Base-by-base conservation (phyloP, 805 yeast species). In the Nakazawaea pomicola region DNA sequence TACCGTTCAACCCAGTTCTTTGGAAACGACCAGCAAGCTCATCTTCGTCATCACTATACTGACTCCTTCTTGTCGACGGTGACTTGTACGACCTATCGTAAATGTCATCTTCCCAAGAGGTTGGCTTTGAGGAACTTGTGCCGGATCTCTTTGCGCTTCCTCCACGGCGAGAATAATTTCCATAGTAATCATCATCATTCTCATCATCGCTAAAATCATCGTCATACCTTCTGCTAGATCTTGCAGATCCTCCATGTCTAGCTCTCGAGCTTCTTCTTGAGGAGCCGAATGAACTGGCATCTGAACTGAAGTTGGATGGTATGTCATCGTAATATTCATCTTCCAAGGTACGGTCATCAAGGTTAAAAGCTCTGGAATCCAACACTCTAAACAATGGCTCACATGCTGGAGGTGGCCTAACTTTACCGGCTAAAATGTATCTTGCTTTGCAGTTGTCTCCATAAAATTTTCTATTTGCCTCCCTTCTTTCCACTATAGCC, bases 401-500 rank as follows among this genome's bases (percentile, higher is more conserved):
- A 51, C 89, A 84, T 9, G 84, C 89, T 21, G 96, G 88, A 2
- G 98, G 98, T 3, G 96, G 77, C 36, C 88, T 91, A n/a, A 91
- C 86, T 49, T 83, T 75, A 29, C 99, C 99, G 6, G 82, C 66
- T 40, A 91, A 70, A 54, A 91, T 85, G 57, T 72, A 72, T 60
- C 86, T 78, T n/a, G 97, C 95, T 45, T 93, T 89, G 60, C 95
- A 84, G 49, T 74, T 78, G 51, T 72, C 74, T 29, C 99, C 98
- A 58, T 91, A 91, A 57, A 91, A 91, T 64, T 91, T 91, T 56
- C 96, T 74, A 63, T 91, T 91, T 20, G 98, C 96, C 54, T 93
- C 98, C 64, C 98, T 78, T 68, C 99, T 83, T 64, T 93, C 99
- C n/a, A 93, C 72, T 44, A 93, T 78, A 12, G 91, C 95, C 1